phyloP scores from a whole-genome alignment of 208 protist species.

The Endotrypanum monterogeii region DNA sequence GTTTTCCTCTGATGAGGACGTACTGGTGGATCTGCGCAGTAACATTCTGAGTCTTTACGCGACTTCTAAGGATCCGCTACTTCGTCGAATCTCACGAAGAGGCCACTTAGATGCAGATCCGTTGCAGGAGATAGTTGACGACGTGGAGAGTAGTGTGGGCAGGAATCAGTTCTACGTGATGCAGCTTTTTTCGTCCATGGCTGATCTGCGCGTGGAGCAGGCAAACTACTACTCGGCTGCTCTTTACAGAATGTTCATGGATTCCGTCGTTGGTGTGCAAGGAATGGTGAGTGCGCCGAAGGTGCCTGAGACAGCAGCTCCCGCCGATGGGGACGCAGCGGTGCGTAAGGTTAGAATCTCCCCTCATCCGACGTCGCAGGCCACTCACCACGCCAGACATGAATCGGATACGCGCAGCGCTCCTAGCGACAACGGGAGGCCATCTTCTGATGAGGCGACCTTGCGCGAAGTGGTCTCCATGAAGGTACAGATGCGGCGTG shows the following conservation, averaged over 20 bases:
- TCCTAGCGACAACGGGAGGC: constrained; percentile 6
- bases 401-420: not conserved
- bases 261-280: constrained; percentile 34
- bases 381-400: not conserved
- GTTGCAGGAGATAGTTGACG: constrained; percentile 3
- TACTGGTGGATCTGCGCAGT: not conserved
- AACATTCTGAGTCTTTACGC: constrained; percentile 9
- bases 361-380: not conserved
- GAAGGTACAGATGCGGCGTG: constrained; percentile 20
- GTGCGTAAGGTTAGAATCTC: not conserved
- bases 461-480: constrained; percentile 3
- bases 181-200: constrained; percentile 42
- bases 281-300: not conserved
- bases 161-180: constrained; percentile 22
- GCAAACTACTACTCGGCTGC: constrained; percentile 26
- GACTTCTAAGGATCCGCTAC: constrained; percentile 33
- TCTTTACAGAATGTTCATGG: constrained; percentile 40
- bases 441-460: not conserved
- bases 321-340: not conserved
- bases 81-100: constrained; percentile 17
- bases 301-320: not conserved
- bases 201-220: constrained; percentile 32
- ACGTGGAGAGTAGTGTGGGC: not conserved
- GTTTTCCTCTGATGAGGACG: not conserved
- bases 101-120: not conserved